Conservation (phyloP, 2,329 filamentous ascomycete genomes). For the Beauveria bassiana region DNA sequence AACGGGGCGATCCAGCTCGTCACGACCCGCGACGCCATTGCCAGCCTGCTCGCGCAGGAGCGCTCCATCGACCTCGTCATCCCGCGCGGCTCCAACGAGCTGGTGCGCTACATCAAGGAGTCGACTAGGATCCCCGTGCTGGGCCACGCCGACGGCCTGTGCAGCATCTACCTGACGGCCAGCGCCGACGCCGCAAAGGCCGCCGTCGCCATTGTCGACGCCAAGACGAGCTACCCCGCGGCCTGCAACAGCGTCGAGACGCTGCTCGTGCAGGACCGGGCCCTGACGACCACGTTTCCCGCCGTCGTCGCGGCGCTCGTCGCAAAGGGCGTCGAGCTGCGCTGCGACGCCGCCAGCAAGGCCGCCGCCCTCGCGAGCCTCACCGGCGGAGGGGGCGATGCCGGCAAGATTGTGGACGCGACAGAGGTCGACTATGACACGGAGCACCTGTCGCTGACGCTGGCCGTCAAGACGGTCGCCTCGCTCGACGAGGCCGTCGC, state of each 20-base stretch:
- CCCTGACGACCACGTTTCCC: constrained; percentile 61
- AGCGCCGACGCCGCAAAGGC: constrained; percentile 69
- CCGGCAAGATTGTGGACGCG: constrained; percentile 43
- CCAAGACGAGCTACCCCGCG: constrained; percentile 90
- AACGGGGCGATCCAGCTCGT: constrained; percentile 88
- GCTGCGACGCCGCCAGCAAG: constrained; percentile 67
- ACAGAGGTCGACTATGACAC: constrained; percentile 69
- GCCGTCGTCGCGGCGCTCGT: constrained; percentile 65
- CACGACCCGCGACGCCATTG: constrained; percentile 83
- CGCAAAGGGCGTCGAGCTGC: constrained; percentile 69
- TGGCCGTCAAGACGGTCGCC: constrained; percentile 75
- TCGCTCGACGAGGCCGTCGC: constrained; percentile 62
- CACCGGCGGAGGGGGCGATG: constrained; percentile 24
- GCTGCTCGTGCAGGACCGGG: constrained; percentile 70
- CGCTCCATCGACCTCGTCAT: constrained; percentile 91
- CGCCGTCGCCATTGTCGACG: constrained; percentile 72
- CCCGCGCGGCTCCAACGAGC: constrained; percentile 81
- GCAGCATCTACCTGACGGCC: constrained; percentile 73
- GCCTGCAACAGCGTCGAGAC: constrained; percentile 95
- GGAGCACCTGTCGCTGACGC: constrained; percentile 77
- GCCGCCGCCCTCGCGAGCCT: constrained; percentile 43
- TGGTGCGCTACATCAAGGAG: constrained; percentile 83
- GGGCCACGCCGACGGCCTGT: constrained; percentile 91
- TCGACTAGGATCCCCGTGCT: constrained; percentile 92
- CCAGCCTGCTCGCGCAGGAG: constrained; percentile 79